phyloP scores from a whole-genome alignment of 2,329 filamentous ascomycete species.

The Metarhizium album region DNA sequence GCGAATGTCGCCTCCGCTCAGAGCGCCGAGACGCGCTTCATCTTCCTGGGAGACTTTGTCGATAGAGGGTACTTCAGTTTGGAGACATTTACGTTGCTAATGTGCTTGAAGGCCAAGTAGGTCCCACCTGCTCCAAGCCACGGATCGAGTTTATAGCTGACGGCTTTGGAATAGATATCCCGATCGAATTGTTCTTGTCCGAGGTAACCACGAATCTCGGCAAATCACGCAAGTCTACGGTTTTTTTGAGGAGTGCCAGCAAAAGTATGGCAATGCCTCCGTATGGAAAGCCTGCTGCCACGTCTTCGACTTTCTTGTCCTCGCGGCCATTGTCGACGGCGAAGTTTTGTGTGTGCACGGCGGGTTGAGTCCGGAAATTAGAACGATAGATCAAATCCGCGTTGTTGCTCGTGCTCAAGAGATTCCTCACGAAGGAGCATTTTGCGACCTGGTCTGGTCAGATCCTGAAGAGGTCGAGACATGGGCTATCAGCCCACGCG shows the following conservation, averaged over 20 bases:
- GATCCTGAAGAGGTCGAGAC: constrained; percentile 96
- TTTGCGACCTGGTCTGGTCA: constrained; percentile 97
- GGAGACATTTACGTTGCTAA: constrained; percentile 92
- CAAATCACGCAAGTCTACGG: constrained; percentile 98
- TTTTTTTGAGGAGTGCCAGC: constrained; percentile 96
- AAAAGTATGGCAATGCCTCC: constrained; percentile 96
- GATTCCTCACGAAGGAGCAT: constrained; percentile 95
- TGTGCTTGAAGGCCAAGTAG: constrained; percentile 76
- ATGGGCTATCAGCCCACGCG: constrained; percentile 87
- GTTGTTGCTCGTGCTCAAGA: constrained; percentile 96
- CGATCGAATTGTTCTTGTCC: constrained; percentile 86
- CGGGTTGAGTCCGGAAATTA: constrained; percentile 78
- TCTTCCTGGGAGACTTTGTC: constrained; percentile 79
- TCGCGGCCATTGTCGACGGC: constrained; percentile 95
- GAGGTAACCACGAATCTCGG: constrained; percentile 94
- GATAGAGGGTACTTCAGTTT: constrained; percentile 96
- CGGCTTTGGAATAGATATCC: constrained; percentile 57
- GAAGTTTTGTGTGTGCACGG: constrained; percentile 98
- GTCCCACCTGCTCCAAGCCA: constrained; percentile 10
- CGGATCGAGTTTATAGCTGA: not conserved
- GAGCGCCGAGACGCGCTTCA: constrained; percentile 44
- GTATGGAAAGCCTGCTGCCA: constrained; percentile 99
- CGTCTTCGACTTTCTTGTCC: constrained; percentile 95
- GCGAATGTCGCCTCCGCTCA: constrained; percentile 27
- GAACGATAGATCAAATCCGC: constrained; percentile 97